Evolutionary conservation across 2,329 filamentous ascomycete genomes (phyloP).

Genomic region (Trichoderma citrinoviride): DNA sequence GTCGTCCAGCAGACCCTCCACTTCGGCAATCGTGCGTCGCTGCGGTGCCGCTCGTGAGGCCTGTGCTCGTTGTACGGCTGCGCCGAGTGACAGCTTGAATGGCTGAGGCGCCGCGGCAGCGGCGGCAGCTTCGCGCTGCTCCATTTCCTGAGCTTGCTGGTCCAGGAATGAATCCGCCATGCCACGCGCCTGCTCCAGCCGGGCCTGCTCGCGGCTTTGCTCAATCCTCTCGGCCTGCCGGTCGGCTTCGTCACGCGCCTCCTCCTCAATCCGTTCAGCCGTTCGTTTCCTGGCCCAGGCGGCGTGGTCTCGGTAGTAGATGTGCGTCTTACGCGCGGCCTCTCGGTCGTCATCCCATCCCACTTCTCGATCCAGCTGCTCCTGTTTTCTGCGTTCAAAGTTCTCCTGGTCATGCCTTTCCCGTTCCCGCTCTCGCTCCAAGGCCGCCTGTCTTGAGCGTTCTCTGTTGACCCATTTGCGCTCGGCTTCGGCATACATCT

Average conservation of each 20-base stretch:
- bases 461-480: slow-evolving; percentile 90
- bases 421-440: slow-evolving; percentile 79
- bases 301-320: slow-evolving; percentile 85
- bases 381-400: slow-evolving; percentile 63
- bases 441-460: slow-evolving; percentile 74
- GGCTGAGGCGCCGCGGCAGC: slow-evolving; percentile 61
- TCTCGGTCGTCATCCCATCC: slow-evolving; percentile 94
- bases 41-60: slow-evolving; percentile 55
- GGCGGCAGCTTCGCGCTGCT: slow-evolving; percentile 41
- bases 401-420: slow-evolving; percentile 72
- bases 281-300: slow-evolving; percentile 81
- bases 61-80: slow-evolving; percentile 72
- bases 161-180: slow-evolving; percentile 91
- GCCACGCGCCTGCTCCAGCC: slow-evolving; percentile 74
- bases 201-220: slow-evolving; percentile 62
- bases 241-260: slow-evolving; percentile 76
- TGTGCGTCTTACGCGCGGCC: slow-evolving; percentile 64
- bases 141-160: slow-evolving; percentile 75
- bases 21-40: slow-evolving; percentile 83
- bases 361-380: slow-evolving; percentile 60
- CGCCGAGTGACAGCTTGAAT: slow-evolving; percentile 91
- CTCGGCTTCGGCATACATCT: slow-evolving; percentile 79
- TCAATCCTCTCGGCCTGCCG: slow-evolving; percentile 76
- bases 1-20: slow-evolving; percentile 91
- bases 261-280: slow-evolving; percentile 69